A percentile compares a stretch with the other conserved stretches of the same genome.
phyloP scores from a whole-genome alignment of 2,329 filamentous ascomycete genomes.

The Aspergillus puulaauensis region DNA sequence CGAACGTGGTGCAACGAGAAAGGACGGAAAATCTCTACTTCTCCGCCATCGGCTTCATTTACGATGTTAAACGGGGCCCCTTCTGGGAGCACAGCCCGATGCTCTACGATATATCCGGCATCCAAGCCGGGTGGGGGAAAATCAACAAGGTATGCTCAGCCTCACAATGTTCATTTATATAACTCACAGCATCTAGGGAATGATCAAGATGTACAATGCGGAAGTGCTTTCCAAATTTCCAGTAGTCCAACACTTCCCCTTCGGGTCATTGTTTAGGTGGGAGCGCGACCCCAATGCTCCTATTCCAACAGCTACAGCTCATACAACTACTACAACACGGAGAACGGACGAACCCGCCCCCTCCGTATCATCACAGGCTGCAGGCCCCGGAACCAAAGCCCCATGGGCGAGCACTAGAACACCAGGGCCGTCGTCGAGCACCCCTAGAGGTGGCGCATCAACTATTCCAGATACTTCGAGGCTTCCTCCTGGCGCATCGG shows the following conservation, averaged over 20 bases:
- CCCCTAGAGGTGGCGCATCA: slow-evolving; percentile 9
- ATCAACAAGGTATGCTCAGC: slow-evolving; percentile 71
- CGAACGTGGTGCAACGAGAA: slow-evolving; percentile 63
- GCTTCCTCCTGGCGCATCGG: slow-evolving; percentile 28
- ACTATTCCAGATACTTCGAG: slow-evolving; percentile 30
- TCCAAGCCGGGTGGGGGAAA: slow-evolving; percentile 93
- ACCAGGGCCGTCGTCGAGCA: slow-evolving; percentile 12
- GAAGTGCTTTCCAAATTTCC: slow-evolving; percentile 97
- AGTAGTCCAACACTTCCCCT: slow-evolving; percentile 94
- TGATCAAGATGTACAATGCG: slow-evolving; percentile 99
- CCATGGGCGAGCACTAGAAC: slow-evolving; percentile 34
- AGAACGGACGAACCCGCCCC: slow-evolving; percentile 22
- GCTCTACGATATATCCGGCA: slow-evolving; percentile 88
- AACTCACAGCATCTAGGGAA: slow-evolving; percentile 58
- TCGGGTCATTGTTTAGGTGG: slow-evolving; percentile 79
- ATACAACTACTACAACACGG: slow-evolving; percentile 45
- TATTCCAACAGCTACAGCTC: slow-evolving; percentile 51
- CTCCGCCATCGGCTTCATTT: slow-evolving; percentile 91
- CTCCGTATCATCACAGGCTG: slow-evolving; percentile 14
- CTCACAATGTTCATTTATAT: not conserved
- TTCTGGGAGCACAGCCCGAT: slow-evolving; percentile 98
- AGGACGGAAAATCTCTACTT: slow-evolving; percentile 82
- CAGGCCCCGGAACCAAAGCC: slow-evolving; percentile 30
- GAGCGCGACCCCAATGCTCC: slow-evolving; percentile 64
- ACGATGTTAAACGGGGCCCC: slow-evolving; percentile 92